A percentile compares a stretch with the other conserved stretches of the same genome.
phyloP scores from a whole-genome alignment of 2,329 filamentous ascomycete genomes.

The Sporothrix mexicana region DNA sequence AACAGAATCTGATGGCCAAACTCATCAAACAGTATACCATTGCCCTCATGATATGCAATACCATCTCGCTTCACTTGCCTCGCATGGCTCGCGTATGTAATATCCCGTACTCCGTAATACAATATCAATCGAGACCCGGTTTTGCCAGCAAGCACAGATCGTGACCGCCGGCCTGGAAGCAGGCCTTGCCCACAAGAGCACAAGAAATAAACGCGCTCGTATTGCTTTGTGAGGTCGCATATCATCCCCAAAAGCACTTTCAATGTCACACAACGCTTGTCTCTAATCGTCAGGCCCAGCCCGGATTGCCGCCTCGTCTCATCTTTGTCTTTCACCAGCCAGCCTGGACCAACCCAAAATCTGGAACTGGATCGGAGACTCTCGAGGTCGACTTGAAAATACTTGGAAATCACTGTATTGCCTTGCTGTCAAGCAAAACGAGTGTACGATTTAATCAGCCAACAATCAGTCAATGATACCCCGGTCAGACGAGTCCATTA shows the following conservation, averaged over 20 bases:
- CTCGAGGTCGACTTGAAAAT: background rate
- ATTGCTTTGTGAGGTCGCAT: background rate
- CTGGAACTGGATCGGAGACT: background rate
- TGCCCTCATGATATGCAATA: background rate
- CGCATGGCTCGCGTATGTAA: background rate
- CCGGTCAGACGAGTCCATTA: slow-evolving; percentile 14
- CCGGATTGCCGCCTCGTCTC: background rate
- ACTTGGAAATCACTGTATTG: background rate
- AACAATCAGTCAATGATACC: background rate
- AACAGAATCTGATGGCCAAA: too few relatives aligned
- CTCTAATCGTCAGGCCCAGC: background rate
- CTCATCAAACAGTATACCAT: background rate
- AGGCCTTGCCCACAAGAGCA: background rate
- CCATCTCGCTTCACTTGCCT: background rate
- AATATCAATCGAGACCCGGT: background rate
- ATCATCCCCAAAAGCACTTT: background rate
- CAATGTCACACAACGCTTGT: background rate
- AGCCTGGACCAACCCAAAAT: background rate
- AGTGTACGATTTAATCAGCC: background rate
- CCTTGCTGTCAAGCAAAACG: background rate
- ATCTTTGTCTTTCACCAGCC: background rate
- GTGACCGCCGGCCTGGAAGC: background rate
- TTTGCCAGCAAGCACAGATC: background rate
- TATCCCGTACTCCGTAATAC: too few relatives aligned
- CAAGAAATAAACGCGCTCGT: slow-evolving; percentile 18